Evolutionary conservation across 2,329 filamentous ascomycete species (phyloP), one percentile per base, ranked within the genome.

Genomic region (Nannizzia gypsea): DNA sequence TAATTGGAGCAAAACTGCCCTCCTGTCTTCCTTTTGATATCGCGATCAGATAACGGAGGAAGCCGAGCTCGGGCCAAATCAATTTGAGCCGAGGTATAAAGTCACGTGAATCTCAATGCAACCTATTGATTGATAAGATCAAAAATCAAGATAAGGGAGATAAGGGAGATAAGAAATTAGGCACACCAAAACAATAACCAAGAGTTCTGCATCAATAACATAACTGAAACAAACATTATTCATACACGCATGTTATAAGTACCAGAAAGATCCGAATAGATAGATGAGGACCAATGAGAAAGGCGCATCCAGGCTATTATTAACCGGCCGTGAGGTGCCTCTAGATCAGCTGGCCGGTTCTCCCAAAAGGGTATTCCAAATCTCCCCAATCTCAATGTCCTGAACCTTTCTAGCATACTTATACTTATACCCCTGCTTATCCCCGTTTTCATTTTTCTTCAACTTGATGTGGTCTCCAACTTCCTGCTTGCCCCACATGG

Each of bases 401-500:
- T 56, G 17, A 17, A 26, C 59, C 15, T 36, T 58, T 54, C 65
- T 64, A 17, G 63, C 67, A 64, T 74, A 71, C 61, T 73, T 73
- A 61, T 76, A 76, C 56, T 66, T 67, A 64, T 76, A 75, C n/a
- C 65, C 69, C 63, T 73, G 70, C 11, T 55, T 46, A 48, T 52
- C 24, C 9, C 56, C 42, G 3, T 31, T 44, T 26, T 38, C 40
- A 15, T 17, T 56, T 34, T 15, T 31, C 24, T 59, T 62, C 15
- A 3, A 15, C n/a, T 54, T 42, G 2, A 28, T 13, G 4, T n/a
- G 34, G 11, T 67, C 63, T 2, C 71, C 71, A 54, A 74, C 58
- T 48, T 76, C 74, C 58, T 73, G 73, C 64, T 76, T 72, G 0
- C 73, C 73, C 72, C 72, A 75, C 2, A 66, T 67, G 68, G 68